Base-by-base conservation (phyloP, 2,329 filamentous ascomycete species). In the Septoria petroselini region DNA sequence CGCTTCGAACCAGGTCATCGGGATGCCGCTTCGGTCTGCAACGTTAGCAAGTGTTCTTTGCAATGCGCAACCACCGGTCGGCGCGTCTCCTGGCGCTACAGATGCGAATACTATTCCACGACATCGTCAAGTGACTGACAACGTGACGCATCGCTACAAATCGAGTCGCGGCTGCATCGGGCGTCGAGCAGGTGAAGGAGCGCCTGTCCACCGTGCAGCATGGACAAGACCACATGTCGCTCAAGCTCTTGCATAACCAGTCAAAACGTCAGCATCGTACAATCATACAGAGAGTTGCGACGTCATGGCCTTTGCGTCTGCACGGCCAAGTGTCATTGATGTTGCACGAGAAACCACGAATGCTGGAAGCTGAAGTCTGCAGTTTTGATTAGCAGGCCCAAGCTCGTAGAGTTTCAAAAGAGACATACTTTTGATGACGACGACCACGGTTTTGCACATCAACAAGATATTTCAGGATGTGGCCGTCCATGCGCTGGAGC, bases 1-100 rank as follows among this genome's bases (percentile, higher is more conserved):
- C 45, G 34, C 46, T 44, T 25, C 43, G 48, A 54, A 57, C 56
- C 56, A 53, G 56, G 56, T 58, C 52, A 40, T 53, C 50, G 56
- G 56, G 42, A 54, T 25, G 21, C 39, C 25, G 35, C 25, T 35
- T 39, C 48, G 48, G 34, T 25, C 19, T 35, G 27, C 35, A 25
- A 41, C 48, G 45, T 45, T 39, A 44, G 40, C 35, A 37, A 43
- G 38, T 43, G 19, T 41, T 51, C 34, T 40, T 45, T 47, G 42
- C 19, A 29, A 46, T 11, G 19, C 35, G 23, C 27, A 41, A 42
- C 39, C 37, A 30, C 43, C 46, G 39, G 19, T 27, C 53, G 44
- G 50, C 35, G 30, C 40, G 29, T 45, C 52, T 48, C 42, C 44
- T 41, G 54, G 30, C 31, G 34, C 27, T 25, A 42, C 23, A 27